A percentile compares a stretch with the other conserved stretches of the same genome.
Conservation (phyloP, 2,329 filamentous ascomycete genomes). For the Claviceps sorghi region DNA sequence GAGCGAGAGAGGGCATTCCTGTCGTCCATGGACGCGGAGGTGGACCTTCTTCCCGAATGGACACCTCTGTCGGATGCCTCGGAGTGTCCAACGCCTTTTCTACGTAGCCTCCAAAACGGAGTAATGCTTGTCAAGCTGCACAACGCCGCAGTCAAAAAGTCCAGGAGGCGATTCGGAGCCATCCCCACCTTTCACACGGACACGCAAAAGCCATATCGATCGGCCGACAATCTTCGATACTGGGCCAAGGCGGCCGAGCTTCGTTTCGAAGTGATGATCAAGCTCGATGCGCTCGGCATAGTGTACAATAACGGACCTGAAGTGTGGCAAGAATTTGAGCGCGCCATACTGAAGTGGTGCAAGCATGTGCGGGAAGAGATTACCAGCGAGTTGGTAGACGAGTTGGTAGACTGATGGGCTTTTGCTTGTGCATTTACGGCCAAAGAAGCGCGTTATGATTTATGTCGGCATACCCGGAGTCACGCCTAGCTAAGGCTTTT, state of each 20-base stretch:
- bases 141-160: constrained; percentile 76
- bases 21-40: constrained; percentile 51
- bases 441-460: constrained; percentile 5
- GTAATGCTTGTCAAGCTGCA: constrained; percentile 73
- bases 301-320: constrained; percentile 58
- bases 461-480: constrained; percentile 5
- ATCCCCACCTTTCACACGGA: constrained; percentile 87
- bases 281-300: constrained; percentile 72
- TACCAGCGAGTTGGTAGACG: constrained; percentile 47
- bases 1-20: constrained; percentile 75
- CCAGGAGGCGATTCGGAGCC: constrained; percentile 71
- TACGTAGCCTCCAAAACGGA: constrained; percentile 62
- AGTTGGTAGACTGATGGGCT: constrained; percentile 27
- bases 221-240: constrained; percentile 83
- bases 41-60: constrained; percentile 53
- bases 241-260: constrained; percentile 95
- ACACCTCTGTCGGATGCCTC: constrained; percentile 28
- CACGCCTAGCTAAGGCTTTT: neutral
- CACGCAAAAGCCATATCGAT: constrained; percentile 84
- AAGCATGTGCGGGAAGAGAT: constrained; percentile 71
- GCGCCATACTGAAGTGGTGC: constrained; percentile 72
- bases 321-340: constrained; percentile 71
- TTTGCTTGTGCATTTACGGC: neutral
- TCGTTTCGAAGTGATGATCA: constrained; percentile 75
- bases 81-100: constrained; percentile 55